Evolutionary conservation across 495 filamentous ascomycete species (phyloP).

Genomic region (Hypomontagnella submonticulosa): DNA sequence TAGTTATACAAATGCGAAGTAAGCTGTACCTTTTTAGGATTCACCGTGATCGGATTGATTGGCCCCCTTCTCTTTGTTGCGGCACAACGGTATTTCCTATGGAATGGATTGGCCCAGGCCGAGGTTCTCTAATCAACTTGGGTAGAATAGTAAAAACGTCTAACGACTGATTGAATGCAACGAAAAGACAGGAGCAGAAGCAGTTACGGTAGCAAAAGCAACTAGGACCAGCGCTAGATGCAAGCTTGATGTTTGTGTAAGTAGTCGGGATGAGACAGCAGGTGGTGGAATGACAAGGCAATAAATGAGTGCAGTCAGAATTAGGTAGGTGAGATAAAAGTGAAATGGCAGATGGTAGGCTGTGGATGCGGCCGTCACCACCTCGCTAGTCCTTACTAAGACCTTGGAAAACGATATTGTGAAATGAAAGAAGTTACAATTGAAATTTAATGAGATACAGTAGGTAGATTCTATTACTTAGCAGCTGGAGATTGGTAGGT

Average conservation of each 20-base stretch:
- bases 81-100: conserved; percentile 1
- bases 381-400: conserved; percentile 33
- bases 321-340: conserved; percentile 18
- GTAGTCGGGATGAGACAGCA: conserved; percentile 15
- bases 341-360: conserved; percentile 23
- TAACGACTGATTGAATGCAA: conserved; percentile 2
- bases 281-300: conserved; percentile 14
- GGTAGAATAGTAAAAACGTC: neutral
- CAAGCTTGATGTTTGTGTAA: conserved; percentile 6
- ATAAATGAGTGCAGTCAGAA: conserved; percentile 24
- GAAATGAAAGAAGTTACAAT: conserved; percentile 26
- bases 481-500: neutral
- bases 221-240: conserved; percentile 38
- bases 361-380: conserved; percentile 26
- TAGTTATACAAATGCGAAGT: conserved; percentile 29
- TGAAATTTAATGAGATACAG: conserved; percentile 13
- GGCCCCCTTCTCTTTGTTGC: conserved; percentile 13
- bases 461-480: neutral
- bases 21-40: conserved; percentile 29
- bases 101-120: conserved; percentile 13
- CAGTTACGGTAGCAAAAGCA: neutral
- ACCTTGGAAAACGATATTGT: conserved; percentile 24
- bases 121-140: conserved; percentile 25
- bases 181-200: conserved; percentile 5
- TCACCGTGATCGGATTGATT: conserved; percentile 13